phyloP scores from a whole-genome alignment of 345 rosid species.

The Excoecaria agallocha region DNA sequence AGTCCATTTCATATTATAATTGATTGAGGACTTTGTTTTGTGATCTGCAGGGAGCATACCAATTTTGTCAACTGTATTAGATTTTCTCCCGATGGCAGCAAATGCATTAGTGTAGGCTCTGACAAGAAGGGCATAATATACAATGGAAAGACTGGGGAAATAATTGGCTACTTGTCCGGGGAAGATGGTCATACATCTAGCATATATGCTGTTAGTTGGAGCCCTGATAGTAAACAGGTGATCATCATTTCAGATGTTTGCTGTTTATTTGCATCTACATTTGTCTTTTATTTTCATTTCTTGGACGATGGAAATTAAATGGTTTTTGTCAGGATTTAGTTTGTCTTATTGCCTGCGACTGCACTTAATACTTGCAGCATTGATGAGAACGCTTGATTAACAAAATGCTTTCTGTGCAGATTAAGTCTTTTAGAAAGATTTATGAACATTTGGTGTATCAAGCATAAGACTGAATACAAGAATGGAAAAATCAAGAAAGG shows the following conservation, averaged over 20 bases:
- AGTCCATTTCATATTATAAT: constrained; percentile 4
- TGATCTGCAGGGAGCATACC: constrained; percentile 67
- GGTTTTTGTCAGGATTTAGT: neutral
- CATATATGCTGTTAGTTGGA: constrained; percentile 90
- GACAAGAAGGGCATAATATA: constrained; percentile 81
- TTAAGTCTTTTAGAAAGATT: neutral
- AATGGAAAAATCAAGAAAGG: neutral
- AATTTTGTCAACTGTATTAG: constrained; percentile 95
- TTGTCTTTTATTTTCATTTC: neutral
- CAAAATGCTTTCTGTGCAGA: neutral
- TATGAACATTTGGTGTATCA: neutral
- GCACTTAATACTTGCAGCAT: neutral
- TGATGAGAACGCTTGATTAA: neutral
- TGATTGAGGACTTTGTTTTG: constrained; percentile 22
- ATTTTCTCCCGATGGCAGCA: constrained; percentile 90
- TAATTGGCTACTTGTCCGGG: constrained; percentile 61
- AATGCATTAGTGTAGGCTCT: constrained; percentile 83
- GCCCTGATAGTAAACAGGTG: constrained; percentile 89
- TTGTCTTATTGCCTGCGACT: neutral
- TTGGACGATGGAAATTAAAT: neutral
- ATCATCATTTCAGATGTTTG: neutral
- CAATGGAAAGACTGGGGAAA: constrained; percentile 80
- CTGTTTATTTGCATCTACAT: neutral
- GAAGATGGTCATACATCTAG: constrained; percentile 83
- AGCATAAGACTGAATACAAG: neutral